These are phyloP conservation scores for Colletotrichum liriopes DNA, from an alignment of 2,329 filamentous ascomycete species.

Conservation along the genomic window DNA sequence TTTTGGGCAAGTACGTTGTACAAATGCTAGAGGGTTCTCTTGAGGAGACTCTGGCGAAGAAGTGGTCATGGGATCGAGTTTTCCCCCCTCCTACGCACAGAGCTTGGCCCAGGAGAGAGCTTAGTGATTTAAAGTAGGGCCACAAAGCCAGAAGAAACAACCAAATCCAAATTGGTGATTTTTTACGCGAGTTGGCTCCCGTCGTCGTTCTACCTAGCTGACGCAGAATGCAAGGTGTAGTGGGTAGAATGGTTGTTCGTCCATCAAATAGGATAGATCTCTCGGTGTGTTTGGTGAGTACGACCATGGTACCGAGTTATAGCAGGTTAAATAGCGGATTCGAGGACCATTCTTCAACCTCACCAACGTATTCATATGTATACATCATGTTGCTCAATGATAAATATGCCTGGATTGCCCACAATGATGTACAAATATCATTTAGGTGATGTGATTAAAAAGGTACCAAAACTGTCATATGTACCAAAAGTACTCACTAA, in stretches of 20 bases:
- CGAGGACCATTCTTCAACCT: not conserved
- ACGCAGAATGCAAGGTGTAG: not conserved
- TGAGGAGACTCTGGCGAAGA: slow-evolving; percentile 50
- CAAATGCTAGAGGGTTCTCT: slow-evolving; percentile 57
- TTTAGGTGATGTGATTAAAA: no score
- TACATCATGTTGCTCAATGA: not conserved
- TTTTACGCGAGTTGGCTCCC: not conserved
- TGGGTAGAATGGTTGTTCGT: not conserved
- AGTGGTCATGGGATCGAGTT: slow-evolving; percentile 52
- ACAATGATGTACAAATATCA: no score
- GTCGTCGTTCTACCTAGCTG: not conserved
- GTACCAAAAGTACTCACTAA: no score
- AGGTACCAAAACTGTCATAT: no score
- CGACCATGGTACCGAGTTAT: no score
- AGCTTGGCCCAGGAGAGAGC: slow-evolving; percentile 12
- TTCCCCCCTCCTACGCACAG: slow-evolving; percentile 19
- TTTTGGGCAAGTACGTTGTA: slow-evolving; percentile 65
- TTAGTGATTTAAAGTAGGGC: not conserved
- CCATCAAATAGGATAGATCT: not conserved
- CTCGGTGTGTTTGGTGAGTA: not conserved
- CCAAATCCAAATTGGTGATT: no score
- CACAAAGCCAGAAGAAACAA: no score
- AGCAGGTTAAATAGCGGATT: not conserved
- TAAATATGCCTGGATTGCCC: no score
- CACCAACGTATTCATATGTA: not conserved